These are phyloP conservation scores for Botrytis fragariae DNA, from an alignment of 2,329 filamentous ascomycete genomes.

Conservation along the genomic window DNA sequence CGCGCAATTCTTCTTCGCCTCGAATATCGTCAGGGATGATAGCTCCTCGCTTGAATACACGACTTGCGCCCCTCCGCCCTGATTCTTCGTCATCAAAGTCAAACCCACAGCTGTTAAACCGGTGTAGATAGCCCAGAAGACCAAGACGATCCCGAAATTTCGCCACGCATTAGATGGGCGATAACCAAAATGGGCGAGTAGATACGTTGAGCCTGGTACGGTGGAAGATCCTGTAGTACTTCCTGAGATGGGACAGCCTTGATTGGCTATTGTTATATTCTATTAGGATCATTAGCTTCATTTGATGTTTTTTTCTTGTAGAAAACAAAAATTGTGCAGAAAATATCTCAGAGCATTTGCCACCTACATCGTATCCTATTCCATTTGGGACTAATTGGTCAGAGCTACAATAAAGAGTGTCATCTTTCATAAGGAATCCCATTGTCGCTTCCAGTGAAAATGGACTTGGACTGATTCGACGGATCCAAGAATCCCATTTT, in stretches of 20 bases:
- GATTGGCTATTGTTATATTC: conserved; percentile 41
- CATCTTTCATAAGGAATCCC: neutral
- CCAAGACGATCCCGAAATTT: conserved; percentile 54
- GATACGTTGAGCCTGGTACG: conserved; percentile 54
- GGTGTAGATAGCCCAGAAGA: neutral
- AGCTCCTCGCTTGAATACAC: neutral
- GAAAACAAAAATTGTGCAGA: neutral
- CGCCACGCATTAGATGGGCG: conserved; percentile 59
- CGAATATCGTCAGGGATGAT: neutral
- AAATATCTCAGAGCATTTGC: neutral
- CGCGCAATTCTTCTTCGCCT: neutral
- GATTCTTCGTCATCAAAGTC: conserved; percentile 4
- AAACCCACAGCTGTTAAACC: neutral
- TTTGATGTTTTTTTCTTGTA: neutral
- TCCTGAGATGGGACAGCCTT: conserved; percentile 62
- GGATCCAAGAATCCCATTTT: neutral
- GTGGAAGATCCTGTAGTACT: conserved; percentile 48
- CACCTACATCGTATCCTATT: neutral
- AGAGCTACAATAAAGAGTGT: neutral
- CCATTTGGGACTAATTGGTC: neutral
- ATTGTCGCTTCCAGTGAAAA: neutral
- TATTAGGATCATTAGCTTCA: neutral
- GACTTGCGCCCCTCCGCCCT: neutral
- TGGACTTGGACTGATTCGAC: neutral
- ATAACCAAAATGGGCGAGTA: conserved; percentile 55